Base-by-base conservation (phyloP, 441 rosid genomes). In the Cnidoscolus chayamansa region DNA sequence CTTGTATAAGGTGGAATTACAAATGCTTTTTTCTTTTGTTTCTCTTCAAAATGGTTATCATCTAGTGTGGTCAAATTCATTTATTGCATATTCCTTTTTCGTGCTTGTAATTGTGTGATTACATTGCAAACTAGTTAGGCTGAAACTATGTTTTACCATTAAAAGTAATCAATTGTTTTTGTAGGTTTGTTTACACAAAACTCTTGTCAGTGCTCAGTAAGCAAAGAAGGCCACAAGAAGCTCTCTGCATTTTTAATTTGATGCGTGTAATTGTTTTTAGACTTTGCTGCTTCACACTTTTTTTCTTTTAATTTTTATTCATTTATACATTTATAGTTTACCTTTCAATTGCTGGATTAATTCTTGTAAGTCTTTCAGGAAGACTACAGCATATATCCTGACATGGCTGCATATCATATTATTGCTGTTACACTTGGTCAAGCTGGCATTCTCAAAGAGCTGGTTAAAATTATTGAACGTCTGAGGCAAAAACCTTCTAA, bases 131-230 rank as follows among this genome's bases (percentile, higher is more conserved):
- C 19, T 68, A 17, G 15, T 37, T 68, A 37, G 17, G 19, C 40
- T 63, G 61, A 59, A 37, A 40, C 15, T 71, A 37, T 30, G 35
- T 10, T 62, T 17, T 35, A 25, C 73, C 30, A 48, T 15, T 32
- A 30, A 50, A 68, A 20, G 30, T 68, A 8, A 65, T 72, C 64
- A 15, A 35, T 74, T 47, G 51, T 53, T 67, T 54, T 73, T 85
- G 79, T 81, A 94, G 98, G 90, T 94, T 90, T 90, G 97, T 94
- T 72, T 90, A 89, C 85, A 92, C 98, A 64, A 90, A 92, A 76
- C 90, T 94, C 65, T 82, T 94, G 81, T 85, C 96, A 5, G 87
- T 92, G 77, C 92, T 94, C 73, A 92, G 97, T 69, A 89, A 79
- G 70, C 86, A 85, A 32, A 79, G 87, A 78, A 88, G 87, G 84